Evolutionary conservation across 2,329 filamentous ascomycete species (phyloP).

Genomic region (Penicillium expansum): DNA sequence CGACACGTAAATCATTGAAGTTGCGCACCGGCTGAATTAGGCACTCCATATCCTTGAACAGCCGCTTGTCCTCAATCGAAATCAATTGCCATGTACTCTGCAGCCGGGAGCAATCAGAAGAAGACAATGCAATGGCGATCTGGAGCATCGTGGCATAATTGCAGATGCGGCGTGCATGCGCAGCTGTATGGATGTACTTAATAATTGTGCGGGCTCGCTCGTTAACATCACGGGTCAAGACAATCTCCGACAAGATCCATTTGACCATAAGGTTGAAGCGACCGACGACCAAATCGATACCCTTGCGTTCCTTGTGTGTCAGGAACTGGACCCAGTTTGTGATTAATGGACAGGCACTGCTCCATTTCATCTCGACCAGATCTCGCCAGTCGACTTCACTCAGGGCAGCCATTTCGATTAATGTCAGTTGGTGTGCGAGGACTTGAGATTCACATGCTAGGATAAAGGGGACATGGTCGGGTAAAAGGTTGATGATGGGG

Average conservation of each 20-base stretch:
- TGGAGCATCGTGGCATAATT: slow-evolving; percentile 68
- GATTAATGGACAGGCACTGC: slow-evolving; percentile 52
- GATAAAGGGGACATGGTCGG: slow-evolving; percentile 59
- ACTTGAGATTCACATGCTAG: slow-evolving; percentile 61
- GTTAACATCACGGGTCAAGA: slow-evolving; percentile 56
- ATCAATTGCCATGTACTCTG: slow-evolving; percentile 59
- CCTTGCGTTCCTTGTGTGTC: slow-evolving; percentile 52
- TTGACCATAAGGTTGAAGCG: slow-evolving; percentile 67
- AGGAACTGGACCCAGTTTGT: slow-evolving; percentile 63
- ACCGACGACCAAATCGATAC: slow-evolving; percentile 63
- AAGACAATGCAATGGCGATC: slow-evolving; percentile 61
- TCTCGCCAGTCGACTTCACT: slow-evolving; percentile 67
- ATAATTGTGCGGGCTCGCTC: slow-evolving; percentile 60
- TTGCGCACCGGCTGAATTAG: slow-evolving; percentile 63
- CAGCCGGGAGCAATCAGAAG: slow-evolving; percentile 57
- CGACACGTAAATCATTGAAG: slow-evolving; percentile 60
- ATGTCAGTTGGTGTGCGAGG: slow-evolving; percentile 62
- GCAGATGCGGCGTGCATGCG: slow-evolving; percentile 56
- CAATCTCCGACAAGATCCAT: slow-evolving; percentile 62
- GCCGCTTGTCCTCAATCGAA: slow-evolving; percentile 52
- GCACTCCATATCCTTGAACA: slow-evolving; percentile 58
- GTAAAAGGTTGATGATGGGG: slow-evolving; percentile 12
- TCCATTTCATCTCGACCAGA: slow-evolving; percentile 63
- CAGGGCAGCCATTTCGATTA: slow-evolving; percentile 64
- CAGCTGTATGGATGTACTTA: slow-evolving; percentile 64